These are phyloP conservation scores for Diaporthe sp. DNA, from an alignment of 2,329 filamentous ascomycete genomes.

Conservation along the genomic window DNA sequence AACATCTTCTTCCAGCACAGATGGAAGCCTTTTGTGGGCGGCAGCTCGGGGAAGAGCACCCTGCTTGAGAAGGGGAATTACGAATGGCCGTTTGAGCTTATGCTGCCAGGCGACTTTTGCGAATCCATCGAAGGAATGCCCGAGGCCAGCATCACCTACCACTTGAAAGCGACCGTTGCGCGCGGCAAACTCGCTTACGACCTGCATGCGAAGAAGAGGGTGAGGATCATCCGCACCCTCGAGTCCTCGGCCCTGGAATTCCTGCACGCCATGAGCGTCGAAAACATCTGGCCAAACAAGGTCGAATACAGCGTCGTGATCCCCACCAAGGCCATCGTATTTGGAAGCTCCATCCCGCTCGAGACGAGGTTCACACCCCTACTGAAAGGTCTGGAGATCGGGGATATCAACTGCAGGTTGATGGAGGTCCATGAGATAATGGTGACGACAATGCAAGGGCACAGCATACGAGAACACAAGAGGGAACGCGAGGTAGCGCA, in stretches of 20 bases:
- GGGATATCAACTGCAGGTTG: constrained; percentile 84
- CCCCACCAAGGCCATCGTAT: constrained; percentile 93
- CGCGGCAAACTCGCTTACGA: constrained; percentile 92
- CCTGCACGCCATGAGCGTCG: constrained; percentile 91
- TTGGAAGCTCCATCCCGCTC: constrained; percentile 87
- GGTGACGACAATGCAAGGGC: constrained; percentile 60
- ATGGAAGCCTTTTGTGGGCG: constrained; percentile 77
- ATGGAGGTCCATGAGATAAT: constrained; percentile 83
- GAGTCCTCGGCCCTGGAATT: constrained; percentile 83
- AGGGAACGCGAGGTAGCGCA: constrained; percentile 74
- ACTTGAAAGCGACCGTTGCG: constrained; percentile 89
- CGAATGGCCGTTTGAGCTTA: constrained; percentile 84
- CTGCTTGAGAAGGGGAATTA: constrained; percentile 82
- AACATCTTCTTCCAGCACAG: constrained; percentile 76
- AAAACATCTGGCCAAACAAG: constrained; percentile 98
- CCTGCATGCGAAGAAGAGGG: constrained; percentile 82
- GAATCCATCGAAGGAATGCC: constrained; percentile 93
- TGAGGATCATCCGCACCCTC: constrained; percentile 83
- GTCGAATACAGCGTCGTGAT: constrained; percentile 95
- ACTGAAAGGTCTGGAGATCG: constrained; percentile 88
- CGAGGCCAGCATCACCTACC: constrained; percentile 90
- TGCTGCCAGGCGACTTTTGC: constrained; percentile 78
- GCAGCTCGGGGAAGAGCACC: constrained; percentile 67
- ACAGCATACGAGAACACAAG: constrained; percentile 70
- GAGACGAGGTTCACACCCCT: constrained; percentile 91